phyloP scores from a whole-genome alignment of 805 yeast genomes.

The Candida ortonii region DNA sequence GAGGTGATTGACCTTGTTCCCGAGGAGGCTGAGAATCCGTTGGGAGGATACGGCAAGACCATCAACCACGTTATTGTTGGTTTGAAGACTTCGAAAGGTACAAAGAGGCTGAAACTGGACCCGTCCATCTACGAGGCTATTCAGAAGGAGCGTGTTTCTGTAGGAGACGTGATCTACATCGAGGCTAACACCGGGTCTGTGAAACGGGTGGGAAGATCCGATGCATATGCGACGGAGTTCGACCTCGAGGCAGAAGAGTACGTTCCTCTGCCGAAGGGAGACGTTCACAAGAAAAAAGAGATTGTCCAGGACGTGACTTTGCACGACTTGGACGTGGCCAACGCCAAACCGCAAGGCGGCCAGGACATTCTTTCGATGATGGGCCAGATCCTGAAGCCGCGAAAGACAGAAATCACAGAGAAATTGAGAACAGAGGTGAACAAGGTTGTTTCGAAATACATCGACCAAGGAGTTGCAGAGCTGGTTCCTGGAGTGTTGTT shows the following conservation, averaged over 20 bases:
- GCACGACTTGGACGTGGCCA: conserved; percentile 96
- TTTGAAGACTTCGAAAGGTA: conserved; percentile 92
- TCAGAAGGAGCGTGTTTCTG: conserved; percentile 90
- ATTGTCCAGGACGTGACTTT: conserved; percentile 97
- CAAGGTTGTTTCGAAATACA: conserved; percentile 96
- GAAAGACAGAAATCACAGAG: conserved; percentile 92
- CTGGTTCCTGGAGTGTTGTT: conserved; percentile 96
- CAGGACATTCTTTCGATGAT: conserved; percentile 93
- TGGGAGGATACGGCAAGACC: conserved; percentile 77
- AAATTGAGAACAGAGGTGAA: conserved; percentile 96
- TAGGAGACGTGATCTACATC: conserved; percentile 94
- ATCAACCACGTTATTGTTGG: conserved; percentile 86
- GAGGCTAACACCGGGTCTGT: conserved; percentile 95
- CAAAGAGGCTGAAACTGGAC: conserved; percentile 97
- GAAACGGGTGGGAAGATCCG: conserved; percentile 91
- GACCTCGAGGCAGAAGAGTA: conserved; percentile 98
- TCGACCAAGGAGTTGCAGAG: conserved; percentile 98
- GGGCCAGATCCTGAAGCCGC: conserved; percentile 97
- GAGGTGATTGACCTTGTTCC: conserved; percentile 93
- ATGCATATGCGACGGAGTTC: conserved; percentile 93
- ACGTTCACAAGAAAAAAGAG: conserved; percentile 90
- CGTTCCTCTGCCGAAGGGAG: conserved; percentile 98
- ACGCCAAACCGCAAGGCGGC: conserved; percentile 96
- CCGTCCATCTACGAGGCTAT: conserved; percentile 96
- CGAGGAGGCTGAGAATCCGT: conserved; percentile 86